Percentiles rank a stretch among this genome's conserved stretches.
phyloP scores from a whole-genome alignment of 2,329 filamentous ascomycete genomes.

The Aspergillus tubingensis region DNA sequence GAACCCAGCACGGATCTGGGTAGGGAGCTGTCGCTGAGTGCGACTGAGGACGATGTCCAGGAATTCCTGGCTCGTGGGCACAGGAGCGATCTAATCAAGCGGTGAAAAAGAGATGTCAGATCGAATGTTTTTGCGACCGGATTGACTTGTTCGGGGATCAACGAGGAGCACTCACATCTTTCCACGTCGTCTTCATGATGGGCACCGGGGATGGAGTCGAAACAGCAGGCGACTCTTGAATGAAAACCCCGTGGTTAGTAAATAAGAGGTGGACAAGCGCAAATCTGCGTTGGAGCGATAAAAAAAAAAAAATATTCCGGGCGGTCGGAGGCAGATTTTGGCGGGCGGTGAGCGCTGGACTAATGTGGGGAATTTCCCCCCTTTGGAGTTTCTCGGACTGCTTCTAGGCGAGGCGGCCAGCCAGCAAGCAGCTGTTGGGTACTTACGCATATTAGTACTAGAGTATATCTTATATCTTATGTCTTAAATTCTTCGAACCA shows the following conservation, averaged over 20 bases:
- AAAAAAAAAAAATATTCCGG: slow-evolving; percentile 22
- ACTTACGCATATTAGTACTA: too few relatives aligned
- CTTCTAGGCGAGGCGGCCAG: background rate
- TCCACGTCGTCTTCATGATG: slow-evolving; percentile 63
- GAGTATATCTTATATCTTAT: too few relatives aligned
- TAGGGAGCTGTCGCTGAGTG: slow-evolving; percentile 89
- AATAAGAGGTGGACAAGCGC: slow-evolving; percentile 1
- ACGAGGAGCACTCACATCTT: slow-evolving; percentile 47
- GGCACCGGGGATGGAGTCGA: slow-evolving; percentile 30
- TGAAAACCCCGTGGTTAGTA: slow-evolving; percentile 4
- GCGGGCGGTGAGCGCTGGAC: slow-evolving; percentile 18
- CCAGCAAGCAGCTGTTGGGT: too few relatives aligned
- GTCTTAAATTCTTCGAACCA: background rate
- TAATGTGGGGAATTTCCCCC: background rate
- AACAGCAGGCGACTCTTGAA: slow-evolving; percentile 5
- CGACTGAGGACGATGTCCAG: slow-evolving; percentile 94
- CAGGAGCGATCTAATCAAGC: slow-evolving; percentile 67
- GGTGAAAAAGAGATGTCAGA: slow-evolving; percentile 40
- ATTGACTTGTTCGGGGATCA: background rate
- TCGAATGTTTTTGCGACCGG: background rate
- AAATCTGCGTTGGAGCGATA: slow-evolving; percentile 10
- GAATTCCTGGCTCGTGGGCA: slow-evolving; percentile 92
- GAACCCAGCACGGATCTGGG: slow-evolving; percentile 93
- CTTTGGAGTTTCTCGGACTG: background rate
- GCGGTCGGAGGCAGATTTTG: slow-evolving; percentile 23